Base-by-base conservation (phyloP, 2,329 filamentous ascomycete species). In the Nectriaceae sp. region DNA sequence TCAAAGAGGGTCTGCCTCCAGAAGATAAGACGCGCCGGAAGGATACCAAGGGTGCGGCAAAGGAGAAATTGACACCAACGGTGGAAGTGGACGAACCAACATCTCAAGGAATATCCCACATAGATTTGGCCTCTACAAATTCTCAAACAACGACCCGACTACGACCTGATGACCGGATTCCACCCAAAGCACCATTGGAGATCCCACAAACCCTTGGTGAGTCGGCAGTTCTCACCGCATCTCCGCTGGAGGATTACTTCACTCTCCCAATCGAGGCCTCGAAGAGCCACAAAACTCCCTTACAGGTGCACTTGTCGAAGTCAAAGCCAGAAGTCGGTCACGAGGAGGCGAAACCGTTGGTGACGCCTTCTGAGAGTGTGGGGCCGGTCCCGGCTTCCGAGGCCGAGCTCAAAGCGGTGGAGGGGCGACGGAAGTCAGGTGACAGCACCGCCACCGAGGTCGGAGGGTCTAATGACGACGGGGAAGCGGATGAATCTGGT, bases 1-100 rank as follows among this genome's bases (percentile, higher is more conserved):
- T 87, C 72, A 84, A 82, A 52, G 83, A 87, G 65, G 83, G 82
- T 26, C 68, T 85, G 16, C 81, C 82, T n/a, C 63, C 66, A 3
- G 79, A 84, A 44, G 81, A 85, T 38, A 79, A 79, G 60, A 62
- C 67, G 36, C 80, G 78, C 57, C 79, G 76, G 56, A 79, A 73
- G 55, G 83, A 83, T 11, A 65, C 65, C 24, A 71, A 61, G 39
- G 52, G 59, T 4, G 52, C 58, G 0, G 54, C 60, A 10, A 72
- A 71, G 45, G 76, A 80, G 13, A 78, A 71, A 53, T 62, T 71
- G 18, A 59, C 70, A 1, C 56, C 71, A 5, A 66, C 68, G 2
- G 62, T 65, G 3, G 73, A 74, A 42, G 65, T 71, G 46, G 53
- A 40, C 3, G 50, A 36, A 26, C 46, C 50, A 38, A 37, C 45